These are phyloP conservation scores for Zygosaccharomyces siamensis DNA, from an alignment of 805 yeast species.

Conservation along the genomic window DNA sequence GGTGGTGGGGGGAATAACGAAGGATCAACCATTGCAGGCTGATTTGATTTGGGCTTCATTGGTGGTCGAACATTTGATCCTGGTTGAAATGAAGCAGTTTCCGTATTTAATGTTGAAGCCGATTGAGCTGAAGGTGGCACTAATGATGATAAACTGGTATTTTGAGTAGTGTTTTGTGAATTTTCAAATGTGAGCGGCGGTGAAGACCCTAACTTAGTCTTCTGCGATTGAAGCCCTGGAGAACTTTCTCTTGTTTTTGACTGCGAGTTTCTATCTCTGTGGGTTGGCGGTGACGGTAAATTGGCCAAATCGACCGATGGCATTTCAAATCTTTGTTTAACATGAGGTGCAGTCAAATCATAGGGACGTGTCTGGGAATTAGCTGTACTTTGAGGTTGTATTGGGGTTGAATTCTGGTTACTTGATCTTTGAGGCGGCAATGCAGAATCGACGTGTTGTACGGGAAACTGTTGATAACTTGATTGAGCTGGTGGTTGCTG, in stretches of 20 bases:
- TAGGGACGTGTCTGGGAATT: conserved; percentile 7
- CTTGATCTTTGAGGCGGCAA: conserved; percentile 4
- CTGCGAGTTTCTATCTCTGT: conserved; percentile 21
- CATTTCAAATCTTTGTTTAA: conserved; percentile 6
- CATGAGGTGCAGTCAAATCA: neutral
- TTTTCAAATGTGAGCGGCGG: neutral
- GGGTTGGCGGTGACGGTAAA: conserved; percentile 33
- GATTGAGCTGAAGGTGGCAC: conserved; percentile 1
- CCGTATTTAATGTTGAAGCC: neutral
- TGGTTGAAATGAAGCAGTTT: conserved; percentile 2
- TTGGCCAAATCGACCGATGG: conserved; percentile 15
- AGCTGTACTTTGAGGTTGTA: conserved; percentile 4
- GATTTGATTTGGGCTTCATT: neutral
- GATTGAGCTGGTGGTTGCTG: conserved; percentile 2
- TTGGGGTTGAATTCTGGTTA: conserved; percentile 1
- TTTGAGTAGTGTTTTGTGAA: neutral
- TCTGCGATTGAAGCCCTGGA: neutral
- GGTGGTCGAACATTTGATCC: neutral
- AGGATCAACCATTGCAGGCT: conserved; percentile 1
- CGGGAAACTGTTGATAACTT: no score
- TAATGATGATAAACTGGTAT: conserved; percentile 27
- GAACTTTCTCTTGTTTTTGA: neutral
- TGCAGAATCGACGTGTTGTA: conserved; percentile 10
- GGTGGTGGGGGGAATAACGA: conserved; percentile 29
- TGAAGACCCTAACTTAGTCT: neutral